A percentile compares a stretch with the other conserved stretches of the same genome.
Conservation (phyloP, 345 rosid genomes). For the Ceriops zippeliana region DNA sequence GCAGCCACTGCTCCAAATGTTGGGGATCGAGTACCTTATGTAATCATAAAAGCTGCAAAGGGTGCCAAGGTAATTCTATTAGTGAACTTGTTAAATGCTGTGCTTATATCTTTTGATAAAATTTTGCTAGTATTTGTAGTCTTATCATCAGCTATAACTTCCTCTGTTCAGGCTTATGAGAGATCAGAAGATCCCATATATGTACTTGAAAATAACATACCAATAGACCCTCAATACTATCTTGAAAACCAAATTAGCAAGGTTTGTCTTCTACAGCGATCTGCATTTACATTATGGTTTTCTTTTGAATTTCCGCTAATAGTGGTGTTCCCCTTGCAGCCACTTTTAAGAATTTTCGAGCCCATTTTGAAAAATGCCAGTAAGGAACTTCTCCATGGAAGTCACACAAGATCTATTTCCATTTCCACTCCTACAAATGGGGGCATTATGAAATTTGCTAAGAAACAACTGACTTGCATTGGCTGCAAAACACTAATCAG, state of each 20-base stretch:
- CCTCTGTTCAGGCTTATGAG: constrained; percentile 72
- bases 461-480: constrained; percentile 77
- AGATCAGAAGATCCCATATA: constrained; percentile 94
- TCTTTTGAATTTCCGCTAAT: constrained; percentile 9
- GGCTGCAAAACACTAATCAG: constrained; percentile 85
- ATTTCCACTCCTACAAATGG: constrained; percentile 85
- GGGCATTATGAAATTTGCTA: constrained; percentile 92
- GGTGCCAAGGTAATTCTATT: constrained; percentile 80
- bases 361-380: constrained; percentile 96
- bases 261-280: constrained; percentile 41
- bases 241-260: constrained; percentile 94
- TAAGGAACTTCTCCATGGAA: constrained; percentile 85
- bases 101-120: background rate
- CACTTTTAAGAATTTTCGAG: constrained; percentile 90
- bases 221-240: constrained; percentile 89
- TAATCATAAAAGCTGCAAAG: constrained; percentile 85
- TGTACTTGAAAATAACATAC: constrained; percentile 85
- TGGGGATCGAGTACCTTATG: constrained; percentile 98
- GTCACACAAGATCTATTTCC: constrained; percentile 89
- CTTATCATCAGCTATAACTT: constrained; percentile 1
- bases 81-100: background rate
- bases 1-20: constrained; percentile 98
- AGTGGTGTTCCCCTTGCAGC: constrained; percentile 47
- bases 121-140: background rate
- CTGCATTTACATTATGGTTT: constrained; percentile 6